Evolutionary conservation across 257 asterid species (phyloP).

Genomic region (Solanum ahanhuiri): DNA sequence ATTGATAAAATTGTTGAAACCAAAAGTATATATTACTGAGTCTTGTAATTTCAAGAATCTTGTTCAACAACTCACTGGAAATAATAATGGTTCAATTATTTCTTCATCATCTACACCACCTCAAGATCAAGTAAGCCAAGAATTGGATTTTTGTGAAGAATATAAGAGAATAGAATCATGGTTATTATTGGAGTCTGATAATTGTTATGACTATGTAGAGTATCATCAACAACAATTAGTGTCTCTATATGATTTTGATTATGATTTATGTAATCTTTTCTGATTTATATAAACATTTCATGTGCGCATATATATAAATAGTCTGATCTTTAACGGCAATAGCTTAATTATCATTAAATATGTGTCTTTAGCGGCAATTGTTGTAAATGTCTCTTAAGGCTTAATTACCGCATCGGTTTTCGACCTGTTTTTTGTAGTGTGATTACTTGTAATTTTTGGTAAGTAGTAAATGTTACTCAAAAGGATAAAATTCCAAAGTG

Average conservation of each 20-base stretch:
- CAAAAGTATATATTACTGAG: conserved; percentile 41
- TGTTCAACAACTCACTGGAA: conserved; percentile 45
- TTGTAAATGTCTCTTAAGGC: too few species aligned
- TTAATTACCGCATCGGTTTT: neutral
- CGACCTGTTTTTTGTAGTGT: neutral
- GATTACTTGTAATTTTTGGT: neutral
- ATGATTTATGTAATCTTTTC: neutral
- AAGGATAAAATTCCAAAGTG: neutral
- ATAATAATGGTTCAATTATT: conserved; percentile 17
- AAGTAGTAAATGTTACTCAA: neutral
- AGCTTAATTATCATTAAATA: neutral
- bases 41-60: conserved; percentile 40
- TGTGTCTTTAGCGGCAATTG: too few species aligned
- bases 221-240: neutral
- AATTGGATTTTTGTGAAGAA: neutral
- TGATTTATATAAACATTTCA: neutral
- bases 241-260: neutral
- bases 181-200: neutral
- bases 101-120: conserved; percentile 3
- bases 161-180: neutral
- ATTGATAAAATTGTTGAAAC: conserved; percentile 28
- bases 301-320: neutral
- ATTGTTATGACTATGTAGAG: neutral
- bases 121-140: neutral
- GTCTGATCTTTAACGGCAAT: neutral